Base-by-base conservation (phyloP, 2,329 filamentous ascomycete genomes). In the Teratosphaeria gauchensis region DNA sequence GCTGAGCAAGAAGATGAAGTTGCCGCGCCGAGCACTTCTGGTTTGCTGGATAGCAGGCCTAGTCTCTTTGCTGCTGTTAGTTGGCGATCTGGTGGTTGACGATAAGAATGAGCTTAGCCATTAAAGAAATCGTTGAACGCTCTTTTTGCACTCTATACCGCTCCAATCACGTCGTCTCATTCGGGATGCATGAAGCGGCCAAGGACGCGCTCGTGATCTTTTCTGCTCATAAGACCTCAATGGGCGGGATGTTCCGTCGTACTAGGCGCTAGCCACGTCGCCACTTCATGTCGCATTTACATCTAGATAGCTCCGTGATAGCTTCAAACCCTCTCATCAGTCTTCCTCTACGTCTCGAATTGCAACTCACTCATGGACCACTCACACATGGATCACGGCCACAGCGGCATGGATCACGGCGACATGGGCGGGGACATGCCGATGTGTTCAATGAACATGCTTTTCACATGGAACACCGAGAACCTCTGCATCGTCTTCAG, bases 401-500 rank as follows among this genome's bases (percentile, higher is more conserved):
- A 42, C 35, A 4, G 79, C 65, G 77, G 73, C 62, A 80, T 80
- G 73, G 76, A 76, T 64, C 82, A 83, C 55, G 78, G 77, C 32
- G 76, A 77, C 65, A 81, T 81, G 78, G 80, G 79, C 55, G 78
- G 78, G 33, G 74, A 61, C 42, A 33, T 72, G 57, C 73, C 71
- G 57, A 84, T 85, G 80, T 96, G 92, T 82, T 92, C 80, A 75
- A 96, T 96, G 90, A 96, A 92, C 75, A 97, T 96, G 92, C 85
- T 97, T 65, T 99, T 99, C 79, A 97, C 91, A 62, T 99, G 92
- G 92, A 85, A 91, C 73, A 92, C 92, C 2, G 84, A 81, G 58
- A 88, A 97, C 76, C 89, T 99, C 64, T 99, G 94, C 82, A 95
- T 99, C 75, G 84, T 99, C 74, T 99, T 97, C 80, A 82, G 82